Evolutionary conservation across 306 rosid species (phyloP), one percentile per base, ranked within the genome.

Genomic region (Gynostemma pentaphyllum): DNA sequence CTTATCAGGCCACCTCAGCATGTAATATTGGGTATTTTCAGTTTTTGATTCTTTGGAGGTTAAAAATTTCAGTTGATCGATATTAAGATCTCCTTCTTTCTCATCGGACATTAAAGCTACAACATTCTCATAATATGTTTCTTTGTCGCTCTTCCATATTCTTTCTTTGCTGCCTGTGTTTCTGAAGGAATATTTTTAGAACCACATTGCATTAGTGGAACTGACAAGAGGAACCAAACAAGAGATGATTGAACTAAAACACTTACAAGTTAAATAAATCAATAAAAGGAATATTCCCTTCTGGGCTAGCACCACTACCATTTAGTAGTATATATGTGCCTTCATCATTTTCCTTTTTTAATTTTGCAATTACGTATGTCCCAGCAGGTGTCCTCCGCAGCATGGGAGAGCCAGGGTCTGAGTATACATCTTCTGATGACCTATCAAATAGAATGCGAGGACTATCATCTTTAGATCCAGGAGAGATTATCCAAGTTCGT

Each of bases 371-470:
- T 60, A 86, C 68, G 59, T 92, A 88, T 2, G 95, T 88, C 72
- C 95, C 99, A 50, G 78, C 70, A 66, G 85, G 79, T 67, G 99
- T 92, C 78, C 99, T 86, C 79, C 95, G 84, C 69, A 68, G 42
- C 96, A 92, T 88, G 45, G 99, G 94, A 63, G 96, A 88, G 56
- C 99, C 99, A 68, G 99, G 99, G 78, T 92, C 99, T 49, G 97
- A 86, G 66, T 92, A 92, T 16, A 92, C 95, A 76, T 92, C 99
- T 86, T 92, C 99, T 23, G 90, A 92, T 54, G 99, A 92, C 68
- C 99, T 86, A 73, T 92, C 99, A 71, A 92, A 88, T 32, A 92
- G 81, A 74, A 92, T 76, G 52, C 82, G 83, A 21, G 99, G 86
- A 68, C 81, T 74, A 53, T 65, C 67, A 42, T 84, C 94, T 54